Base-by-base conservation (phyloP, 164 flowering plant genomes). In the Euptelea pleiosperma region DNA sequence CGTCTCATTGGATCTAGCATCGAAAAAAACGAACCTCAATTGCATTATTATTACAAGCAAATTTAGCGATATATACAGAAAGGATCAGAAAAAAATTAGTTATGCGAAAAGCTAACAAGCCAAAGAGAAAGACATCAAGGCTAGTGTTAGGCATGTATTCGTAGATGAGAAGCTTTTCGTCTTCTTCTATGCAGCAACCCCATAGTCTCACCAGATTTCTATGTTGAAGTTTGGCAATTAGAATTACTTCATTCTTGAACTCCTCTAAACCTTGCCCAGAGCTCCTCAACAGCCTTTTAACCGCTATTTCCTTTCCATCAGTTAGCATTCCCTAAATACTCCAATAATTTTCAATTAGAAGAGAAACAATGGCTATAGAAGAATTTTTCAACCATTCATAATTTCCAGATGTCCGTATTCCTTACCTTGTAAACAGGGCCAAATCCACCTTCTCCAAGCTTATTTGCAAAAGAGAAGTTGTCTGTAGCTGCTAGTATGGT, bases 401-500 rank as follows among this genome's bases (percentile, higher is more conserved):
- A 28, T 11, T 29, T n/a, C 5, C 40, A 19, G 29, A 7, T n/a
- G n/a, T n/a, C n/a, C n/a, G n/a, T n/a, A n/a, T n/a, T 0, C 0
- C n/a, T n/a, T 64, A 70, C 73, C 73, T 65, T 65, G 50, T 70
- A 64, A 21, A 70, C 73, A 11, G 51, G 3, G 0, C 77, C 77
- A 28, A 66, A 70, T 14, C 74, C 77, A 45, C 77, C 77, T 48
- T 67, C 57, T 51, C 77, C 77, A 28, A 74, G 62, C 65, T 67
- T 70, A 29, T 70, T 67, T 16, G 21, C 16, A n/a, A 55, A 61
- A 3, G 72, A 70, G 30, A 74, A 70, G 34, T 61, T 19, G n/a
- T 67, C 35, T 25, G 70, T 73, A 26, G 71, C 69, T 2, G 43
- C 39, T 22, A 16, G 31, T 37, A 75, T 46, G 6, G 55, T 62